A percentile compares a stretch with the other conserved stretches of the same genome.
phyloP scores from a whole-genome alignment of 805 yeast species.

The Dipodascus albidus region DNA sequence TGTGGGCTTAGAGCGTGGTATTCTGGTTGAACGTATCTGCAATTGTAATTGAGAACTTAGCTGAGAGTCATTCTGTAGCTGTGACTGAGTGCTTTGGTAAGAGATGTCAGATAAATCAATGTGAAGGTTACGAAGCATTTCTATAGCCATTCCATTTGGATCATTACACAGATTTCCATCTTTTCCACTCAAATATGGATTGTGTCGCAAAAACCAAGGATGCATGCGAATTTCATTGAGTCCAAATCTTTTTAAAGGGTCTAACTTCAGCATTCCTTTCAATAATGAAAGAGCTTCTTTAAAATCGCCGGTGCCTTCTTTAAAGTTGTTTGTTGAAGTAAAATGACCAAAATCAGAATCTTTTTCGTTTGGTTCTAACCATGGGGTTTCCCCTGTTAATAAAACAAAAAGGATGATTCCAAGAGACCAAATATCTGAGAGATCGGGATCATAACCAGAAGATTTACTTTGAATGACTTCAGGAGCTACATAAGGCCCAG shows the following conservation, averaged over 20 bases:
- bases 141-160: background rate
- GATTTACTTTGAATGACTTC: slow-evolving; percentile 37
- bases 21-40: background rate
- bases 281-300: slow-evolving; percentile 36
- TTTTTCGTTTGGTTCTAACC: slow-evolving; percentile 52
- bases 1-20: background rate
- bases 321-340: slow-evolving; percentile 31
- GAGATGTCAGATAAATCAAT: background rate
- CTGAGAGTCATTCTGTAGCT: background rate
- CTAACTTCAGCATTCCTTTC: slow-evolving; percentile 39
- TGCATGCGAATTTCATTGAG: slow-evolving; percentile 35
- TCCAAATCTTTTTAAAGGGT: slow-evolving; percentile 34
- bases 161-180: slow-evolving; percentile 1
- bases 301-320: background rate
- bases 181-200: slow-evolving; percentile 18
- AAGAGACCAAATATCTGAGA: slow-evolving; percentile 58
- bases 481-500: slow-evolving; percentile 74
- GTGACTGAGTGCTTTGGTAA: background rate
- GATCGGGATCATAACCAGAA: slow-evolving; percentile 42
- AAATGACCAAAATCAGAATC: slow-evolving; percentile 38
- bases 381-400: slow-evolving; percentile 55
- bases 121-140: background rate
- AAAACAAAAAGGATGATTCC: slow-evolving; percentile 54
- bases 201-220: slow-evolving; percentile 42
- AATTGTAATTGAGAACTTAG: background rate